These are phyloP conservation scores for Xylaria nigripes DNA, from an alignment of 495 filamentous ascomycete genomes.

Conservation along the genomic window DNA sequence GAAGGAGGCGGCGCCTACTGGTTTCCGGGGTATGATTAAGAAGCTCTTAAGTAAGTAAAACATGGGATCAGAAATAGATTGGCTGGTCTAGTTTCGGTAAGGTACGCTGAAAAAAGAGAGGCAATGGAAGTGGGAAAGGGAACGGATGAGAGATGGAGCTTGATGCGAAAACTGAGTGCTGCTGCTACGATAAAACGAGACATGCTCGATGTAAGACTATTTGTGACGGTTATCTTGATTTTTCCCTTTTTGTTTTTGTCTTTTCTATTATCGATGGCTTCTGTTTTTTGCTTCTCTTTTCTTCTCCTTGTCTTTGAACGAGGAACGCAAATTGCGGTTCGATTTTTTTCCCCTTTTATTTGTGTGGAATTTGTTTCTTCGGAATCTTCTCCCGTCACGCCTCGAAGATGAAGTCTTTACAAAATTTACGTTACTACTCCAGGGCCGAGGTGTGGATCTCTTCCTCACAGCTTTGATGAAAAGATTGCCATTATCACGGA, in stretches of 20 bases:
- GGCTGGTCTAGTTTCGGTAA: background rate
- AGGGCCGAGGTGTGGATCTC: too few relatives aligned
- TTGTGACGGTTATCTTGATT: too few relatives aligned
- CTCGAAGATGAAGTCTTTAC: too few relatives aligned
- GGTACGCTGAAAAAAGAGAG: background rate
- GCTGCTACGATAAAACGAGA: too few relatives aligned
- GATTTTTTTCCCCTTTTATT: background rate
- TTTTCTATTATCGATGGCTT: too few relatives aligned
- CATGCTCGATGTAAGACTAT: too few relatives aligned
- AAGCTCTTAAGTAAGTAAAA: background rate
- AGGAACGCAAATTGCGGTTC: background rate
- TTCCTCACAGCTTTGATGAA: too few relatives aligned
- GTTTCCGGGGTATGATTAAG: conserved; percentile 3
- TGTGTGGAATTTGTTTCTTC: background rate
- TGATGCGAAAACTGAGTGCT: too few relatives aligned
- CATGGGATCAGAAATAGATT: background rate
- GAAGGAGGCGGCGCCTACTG: background rate
- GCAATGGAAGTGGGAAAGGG: background rate
- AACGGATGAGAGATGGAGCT: background rate
- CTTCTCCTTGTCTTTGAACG: conserved; percentile 5
- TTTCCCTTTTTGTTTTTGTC: too few relatives aligned
- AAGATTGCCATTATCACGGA: too few relatives aligned
- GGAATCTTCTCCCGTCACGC: background rate
- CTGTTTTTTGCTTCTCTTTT: background rate
- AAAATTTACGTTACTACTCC: too few relatives aligned